phyloP scores from a whole-genome alignment of 139 green algal genomes.

The Microglena sp. region DNA sequence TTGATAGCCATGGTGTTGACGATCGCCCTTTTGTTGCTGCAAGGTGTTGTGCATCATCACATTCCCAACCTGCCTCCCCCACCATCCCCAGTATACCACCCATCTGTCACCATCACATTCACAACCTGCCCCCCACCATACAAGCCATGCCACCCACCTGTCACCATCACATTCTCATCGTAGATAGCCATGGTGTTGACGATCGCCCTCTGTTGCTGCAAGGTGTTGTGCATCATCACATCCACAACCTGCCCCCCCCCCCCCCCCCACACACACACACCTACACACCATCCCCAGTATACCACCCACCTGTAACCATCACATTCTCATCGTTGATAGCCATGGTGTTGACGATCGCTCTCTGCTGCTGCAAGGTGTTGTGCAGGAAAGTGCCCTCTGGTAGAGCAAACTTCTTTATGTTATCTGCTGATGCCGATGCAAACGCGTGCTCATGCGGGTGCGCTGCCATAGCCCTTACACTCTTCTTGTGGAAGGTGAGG shows the following conservation, averaged over 20 bases:
- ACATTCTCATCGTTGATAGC: conserved; percentile 93
- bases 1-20: conserved; percentile 90
- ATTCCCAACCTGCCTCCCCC: too few relatives aligned
- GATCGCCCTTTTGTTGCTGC: conserved; percentile 81
- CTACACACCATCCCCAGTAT: too few relatives aligned
- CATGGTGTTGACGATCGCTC: conserved; percentile 86
- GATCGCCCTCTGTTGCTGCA: conserved; percentile 85
- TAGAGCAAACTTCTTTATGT: conserved; percentile 97
- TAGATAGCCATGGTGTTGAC: conserved; percentile 90
- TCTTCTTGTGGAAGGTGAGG: conserved; percentile 98
- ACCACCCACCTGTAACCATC: conserved; percentile 63
- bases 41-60: conserved; percentile 99
- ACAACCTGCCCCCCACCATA: too few relatives aligned
- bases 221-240: too few relatives aligned
- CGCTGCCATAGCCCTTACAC: conserved; percentile 58
- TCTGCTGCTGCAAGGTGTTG: conserved; percentile 92
- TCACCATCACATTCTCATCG: conserved; percentile 86
- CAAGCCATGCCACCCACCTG: conserved; percentile 58
- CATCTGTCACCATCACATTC: conserved; percentile 78
- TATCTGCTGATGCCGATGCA: conserved; percentile 77
- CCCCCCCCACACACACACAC: too few relatives aligned
- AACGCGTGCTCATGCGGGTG: conserved; percentile 85
- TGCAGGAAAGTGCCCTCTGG: conserved; percentile 71
- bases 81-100: conserved; percentile 15
- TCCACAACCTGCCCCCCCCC: too few relatives aligned